Conservation (phyloP, 768 basidiomycete genomes). For the Tulasnella sp. region DNA sequence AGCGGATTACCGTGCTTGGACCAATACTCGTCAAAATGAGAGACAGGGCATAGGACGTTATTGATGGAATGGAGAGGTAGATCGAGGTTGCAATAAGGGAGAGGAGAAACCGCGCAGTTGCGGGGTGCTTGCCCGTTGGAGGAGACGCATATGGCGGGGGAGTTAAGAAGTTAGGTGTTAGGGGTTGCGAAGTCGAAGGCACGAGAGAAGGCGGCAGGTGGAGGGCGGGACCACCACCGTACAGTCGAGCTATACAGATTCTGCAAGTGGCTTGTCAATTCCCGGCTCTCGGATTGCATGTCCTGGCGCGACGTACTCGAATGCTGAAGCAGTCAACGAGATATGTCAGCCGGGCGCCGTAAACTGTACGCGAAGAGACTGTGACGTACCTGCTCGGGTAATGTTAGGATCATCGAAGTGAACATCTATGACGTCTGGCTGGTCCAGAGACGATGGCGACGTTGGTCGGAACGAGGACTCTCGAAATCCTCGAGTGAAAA, state of each 20-base stretch:
- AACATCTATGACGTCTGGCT: constrained; percentile 51
- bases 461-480: constrained; percentile 41
- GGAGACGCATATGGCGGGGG: constrained; percentile 25
- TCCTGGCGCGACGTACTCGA: constrained; percentile 59
- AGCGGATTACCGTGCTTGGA: constrained; percentile 65
- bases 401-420: constrained; percentile 81
- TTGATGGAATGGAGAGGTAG: constrained; percentile 72
- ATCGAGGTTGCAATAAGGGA: constrained; percentile 81
- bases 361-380: constrained; percentile 18
- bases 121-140: constrained; percentile 58
- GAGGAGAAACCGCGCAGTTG: constrained; percentile 70
- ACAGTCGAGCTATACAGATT: constrained; percentile 77
- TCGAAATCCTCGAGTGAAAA: constrained; percentile 73
- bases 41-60: constrained; percentile 67
- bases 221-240: constrained; percentile 75
- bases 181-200: constrained; percentile 57
- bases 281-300: not conserved
- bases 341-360: not conserved
- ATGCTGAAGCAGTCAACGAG: constrained; percentile 46
- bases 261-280: constrained; percentile 34
- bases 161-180: constrained; percentile 56
- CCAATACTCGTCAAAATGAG: constrained; percentile 66
- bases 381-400: constrained; percentile 64
- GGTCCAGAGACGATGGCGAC: not conserved
- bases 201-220: constrained; percentile 56